Evolutionary conservation across 306 rosid species (phyloP), one percentile per base, ranked within the genome.

Genomic region (Lathyrus oleraceus): DNA sequence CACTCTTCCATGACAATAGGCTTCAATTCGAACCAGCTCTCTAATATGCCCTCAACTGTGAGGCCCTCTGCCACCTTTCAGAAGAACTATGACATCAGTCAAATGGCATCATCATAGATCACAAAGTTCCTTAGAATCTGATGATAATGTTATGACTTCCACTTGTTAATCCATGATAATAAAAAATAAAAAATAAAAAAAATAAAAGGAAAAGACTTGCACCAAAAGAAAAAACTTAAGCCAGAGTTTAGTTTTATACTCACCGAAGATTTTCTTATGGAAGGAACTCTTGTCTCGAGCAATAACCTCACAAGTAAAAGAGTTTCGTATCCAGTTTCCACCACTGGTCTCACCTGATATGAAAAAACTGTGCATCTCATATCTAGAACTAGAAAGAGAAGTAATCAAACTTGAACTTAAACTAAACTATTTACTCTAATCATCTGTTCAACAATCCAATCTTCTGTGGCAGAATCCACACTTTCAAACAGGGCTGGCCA

Each of bases 291-390:
- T 56, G 73, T 85, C 78, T 91, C 95, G 52, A 88, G 77, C 80
- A 91, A 82, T 75, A 91, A 76, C 78, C 90, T 88, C 86, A 86
- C 92, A 49, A 91, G 95, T 28, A 91, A 69, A 57, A 91, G 75
- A 56, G 84, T 91, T 83, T 91, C 97, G 67, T 88, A 88, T 70
- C 97, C 97, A 61, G 95, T 88, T 80, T 91, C 95, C 74, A 88
- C 97, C 79, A 91, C 95, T 28, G 92, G 97, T 7, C 97, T 80
- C 71, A 91, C 81, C 81, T 77, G 62, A 57, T 57, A 70, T 63
- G 53, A 35, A 70, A 56, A 70, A 54, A 56, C 36, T 9, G 49
- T 23, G n/a, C 63, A 20, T 58, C 52, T 21, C 69, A 32, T 27
- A 35, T 35, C 39, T 35, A 35, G 39, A 6, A 2, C 8, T 11